Percentiles rank a stretch among this genome's conserved stretches.
These are phyloP conservation scores for Leccinum longicurvipes DNA, from an alignment of 768 basidiomycete species.

Conservation along the genomic window DNA sequence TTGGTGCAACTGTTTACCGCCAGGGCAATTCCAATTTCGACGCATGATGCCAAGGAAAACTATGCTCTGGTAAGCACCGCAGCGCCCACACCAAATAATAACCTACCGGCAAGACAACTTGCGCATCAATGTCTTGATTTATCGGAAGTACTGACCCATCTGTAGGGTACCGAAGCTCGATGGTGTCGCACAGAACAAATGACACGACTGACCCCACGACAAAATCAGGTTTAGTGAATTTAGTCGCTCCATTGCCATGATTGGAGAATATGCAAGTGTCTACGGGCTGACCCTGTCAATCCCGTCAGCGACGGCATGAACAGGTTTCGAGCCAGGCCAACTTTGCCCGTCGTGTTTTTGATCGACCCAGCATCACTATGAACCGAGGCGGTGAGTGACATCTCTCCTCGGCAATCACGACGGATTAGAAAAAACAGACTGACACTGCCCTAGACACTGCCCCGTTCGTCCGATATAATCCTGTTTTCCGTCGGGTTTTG, in stretches of 20 bases:
- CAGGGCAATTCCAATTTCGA: slow-evolving; percentile 20
- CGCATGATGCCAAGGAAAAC: slow-evolving; percentile 18
- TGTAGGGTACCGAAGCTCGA: slow-evolving; percentile 19
- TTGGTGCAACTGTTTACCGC: slow-evolving; percentile 16
- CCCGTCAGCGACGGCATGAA: neutral
- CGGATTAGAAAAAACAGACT: neutral
- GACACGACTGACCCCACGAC: neutral
- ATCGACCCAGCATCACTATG: neutral
- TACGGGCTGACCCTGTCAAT: neutral
- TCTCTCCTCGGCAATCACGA: neutral
- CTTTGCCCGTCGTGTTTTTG: slow-evolving; percentile 4
- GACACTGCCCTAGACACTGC: slow-evolving; percentile 6
- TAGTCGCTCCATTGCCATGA: neutral
- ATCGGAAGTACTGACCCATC: slow-evolving; percentile 17
- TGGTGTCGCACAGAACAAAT: slow-evolving; percentile 14
- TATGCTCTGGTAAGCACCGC: neutral
- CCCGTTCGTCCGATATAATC: neutral
- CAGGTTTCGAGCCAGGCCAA: slow-evolving; percentile 6
- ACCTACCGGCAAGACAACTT: slow-evolving; percentile 18
- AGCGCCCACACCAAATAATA: neutral
- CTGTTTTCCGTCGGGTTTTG: neutral
- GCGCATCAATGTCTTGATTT: slow-evolving; percentile 14
- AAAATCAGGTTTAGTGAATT: neutral
- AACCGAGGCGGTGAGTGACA: neutral
- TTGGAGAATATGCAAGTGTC: neutral